These are phyloP conservation scores for Leucocoprinus leucothites DNA, from an alignment of 768 basidiomycete genomes.

Conservation along the genomic window DNA sequence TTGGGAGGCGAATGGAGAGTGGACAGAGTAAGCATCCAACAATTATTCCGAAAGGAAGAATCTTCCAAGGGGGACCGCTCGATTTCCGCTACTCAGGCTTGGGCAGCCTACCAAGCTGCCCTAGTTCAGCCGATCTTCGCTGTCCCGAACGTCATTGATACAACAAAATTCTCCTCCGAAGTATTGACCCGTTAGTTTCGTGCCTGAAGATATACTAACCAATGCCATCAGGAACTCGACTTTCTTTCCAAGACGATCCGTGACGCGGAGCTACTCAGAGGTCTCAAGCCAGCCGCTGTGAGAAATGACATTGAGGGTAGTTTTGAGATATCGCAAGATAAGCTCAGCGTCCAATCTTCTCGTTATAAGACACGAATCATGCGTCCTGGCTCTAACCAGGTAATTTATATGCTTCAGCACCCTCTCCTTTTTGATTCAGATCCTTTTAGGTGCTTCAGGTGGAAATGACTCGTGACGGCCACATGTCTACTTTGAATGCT, in stretches of 20 bases:
- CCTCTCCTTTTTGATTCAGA: neutral
- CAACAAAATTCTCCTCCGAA: slow-evolving; percentile 17
- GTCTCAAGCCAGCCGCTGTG: slow-evolving; percentile 40
- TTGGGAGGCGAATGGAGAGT: slow-evolving; percentile 35
- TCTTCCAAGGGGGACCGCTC: slow-evolving; percentile 10
- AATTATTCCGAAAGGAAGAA: slow-evolving; percentile 29
- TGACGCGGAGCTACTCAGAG: slow-evolving; percentile 30
- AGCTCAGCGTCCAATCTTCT: slow-evolving; percentile 31
- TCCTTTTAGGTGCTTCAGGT: neutral
- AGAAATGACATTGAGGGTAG: slow-evolving; percentile 43
- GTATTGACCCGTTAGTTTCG: slow-evolving; percentile 21
- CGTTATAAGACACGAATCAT: slow-evolving; percentile 46
- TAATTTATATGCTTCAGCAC: slow-evolving; percentile 8
- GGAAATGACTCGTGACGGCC: neutral
- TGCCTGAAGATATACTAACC: slow-evolving; percentile 14
- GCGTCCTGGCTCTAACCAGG: slow-evolving; percentile 23
- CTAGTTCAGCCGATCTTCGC: slow-evolving; percentile 8
- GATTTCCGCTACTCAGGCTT: slow-evolving; percentile 39
- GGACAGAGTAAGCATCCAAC: slow-evolving; percentile 21
- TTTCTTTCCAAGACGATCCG: slow-evolving; percentile 37
- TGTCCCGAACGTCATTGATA: slow-evolving; percentile 20
- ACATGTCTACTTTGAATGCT: slow-evolving; percentile 8
- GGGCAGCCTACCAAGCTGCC: slow-evolving; percentile 38
- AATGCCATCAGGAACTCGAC: slow-evolving; percentile 19
- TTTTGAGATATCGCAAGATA: slow-evolving; percentile 23